Base-by-base conservation (phyloP, 108 stramenopile species). In the Nitzschia sp. region DNA sequence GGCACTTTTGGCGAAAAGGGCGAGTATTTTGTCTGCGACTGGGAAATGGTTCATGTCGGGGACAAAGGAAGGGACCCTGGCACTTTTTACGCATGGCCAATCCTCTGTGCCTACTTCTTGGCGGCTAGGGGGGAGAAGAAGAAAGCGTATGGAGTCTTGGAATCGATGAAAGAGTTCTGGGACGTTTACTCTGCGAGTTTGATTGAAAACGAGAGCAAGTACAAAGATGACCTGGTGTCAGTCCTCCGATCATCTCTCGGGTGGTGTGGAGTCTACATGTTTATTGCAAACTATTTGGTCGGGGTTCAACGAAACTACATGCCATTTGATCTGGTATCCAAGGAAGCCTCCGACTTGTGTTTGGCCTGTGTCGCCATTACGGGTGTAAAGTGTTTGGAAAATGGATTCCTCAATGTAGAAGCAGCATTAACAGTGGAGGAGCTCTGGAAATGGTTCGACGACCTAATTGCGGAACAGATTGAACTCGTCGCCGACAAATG, bases 1-100 rank as follows among this genome's bases (percentile, higher is more conserved):
- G 58, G 74, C 30, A 35, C 29, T 0, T 80, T 76, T 76, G 75
- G 75, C 21, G 61, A 66, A 13, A 69, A 81, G 16, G 80, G 80
- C 4, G 48, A 58, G 11, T 77, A 69, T 25, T 44, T 61, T 31
- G 44, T 81, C 9, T 75, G 73, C 45, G 80, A 81, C 53, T 81
- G 80, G 80, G 80, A 81, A 63, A 77, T 81, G 76, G 61, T 66
- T 13, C 59, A 60, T 34, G 31, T 23, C 19, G 75, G 80, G 1
- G 63, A 53, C 23, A 64, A 48, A 27, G 80, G 80, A 21, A 33
- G 67, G 11, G 80, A 81, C 44, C 28, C 66, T 0, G 72, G 76
- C 6, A 53, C 29, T 22, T 61, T 68, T 44, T 59, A 35, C 25
- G 30, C 72, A 1, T 78, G 63, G 36, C 76, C 66, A 55, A 31